A percentile compares a stretch with the other conserved stretches of the same genome.
These are phyloP conservation scores for Umbilicus rupestris DNA, from an alignment of 164 flowering plant species.

Conservation along the genomic window DNA sequence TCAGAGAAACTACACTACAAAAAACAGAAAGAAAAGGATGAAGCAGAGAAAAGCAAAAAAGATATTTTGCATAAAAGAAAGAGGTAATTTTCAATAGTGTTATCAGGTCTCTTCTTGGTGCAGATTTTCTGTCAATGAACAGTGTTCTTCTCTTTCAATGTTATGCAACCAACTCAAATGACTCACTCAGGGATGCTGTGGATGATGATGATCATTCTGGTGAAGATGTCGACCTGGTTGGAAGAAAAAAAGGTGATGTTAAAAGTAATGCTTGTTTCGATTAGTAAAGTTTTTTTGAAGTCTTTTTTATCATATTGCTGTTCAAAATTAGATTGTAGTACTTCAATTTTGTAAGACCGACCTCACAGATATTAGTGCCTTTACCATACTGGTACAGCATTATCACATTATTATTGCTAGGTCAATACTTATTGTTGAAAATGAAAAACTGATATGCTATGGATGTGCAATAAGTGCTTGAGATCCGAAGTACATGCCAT, in stretches of 20 bases:
- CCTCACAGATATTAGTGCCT: no score
- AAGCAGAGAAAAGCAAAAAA: constrained; percentile 23
- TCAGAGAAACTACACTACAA: constrained; percentile 68
- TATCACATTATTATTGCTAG: constrained; percentile 8
- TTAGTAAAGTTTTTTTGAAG: background rate
- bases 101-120: background rate
- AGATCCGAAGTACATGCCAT: background rate
- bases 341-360: background rate
- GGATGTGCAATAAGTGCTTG: background rate
- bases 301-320: no score
- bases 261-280: background rate
- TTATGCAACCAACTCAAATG: background rate
- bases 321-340: no score
- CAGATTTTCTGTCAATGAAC: no score
- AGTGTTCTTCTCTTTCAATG: background rate
- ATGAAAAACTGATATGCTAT: background rate
- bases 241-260: constrained; percentile 1
- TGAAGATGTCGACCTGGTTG: background rate
- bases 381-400: background rate
- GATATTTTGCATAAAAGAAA: constrained; percentile 46
- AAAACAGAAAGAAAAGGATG: constrained; percentile 57
- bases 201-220: background rate
- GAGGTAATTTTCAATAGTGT: constrained; percentile 15
- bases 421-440: constrained; percentile 5
- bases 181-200: background rate